Evolutionary conservation across 2,329 filamentous ascomycete genomes (phyloP).

Genomic region (Lasiodiplodia sp.): DNA sequence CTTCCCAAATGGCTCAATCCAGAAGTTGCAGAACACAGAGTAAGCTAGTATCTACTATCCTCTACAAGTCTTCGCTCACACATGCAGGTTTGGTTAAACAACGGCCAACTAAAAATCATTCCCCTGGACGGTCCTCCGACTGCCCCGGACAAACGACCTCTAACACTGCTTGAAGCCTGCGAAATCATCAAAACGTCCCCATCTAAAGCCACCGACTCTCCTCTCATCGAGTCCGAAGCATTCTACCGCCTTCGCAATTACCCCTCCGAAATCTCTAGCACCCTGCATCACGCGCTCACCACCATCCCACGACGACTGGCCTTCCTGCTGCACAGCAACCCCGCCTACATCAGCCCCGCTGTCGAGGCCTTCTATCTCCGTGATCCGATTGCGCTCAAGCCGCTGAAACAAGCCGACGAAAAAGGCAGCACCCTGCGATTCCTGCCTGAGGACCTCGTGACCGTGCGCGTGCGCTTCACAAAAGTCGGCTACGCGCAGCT

Average conservation of each 20-base stretch:
- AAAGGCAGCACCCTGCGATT: constrained; percentile 60
- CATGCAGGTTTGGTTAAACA: constrained; percentile 79
- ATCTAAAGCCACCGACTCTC: constrained; percentile 69
- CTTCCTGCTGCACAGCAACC: constrained; percentile 76
- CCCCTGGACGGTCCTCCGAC: constrained; percentile 52
- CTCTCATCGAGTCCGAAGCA: constrained; percentile 66
- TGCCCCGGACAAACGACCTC: constrained; percentile 36
- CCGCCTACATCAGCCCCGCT: constrained; percentile 79
- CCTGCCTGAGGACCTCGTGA: constrained; percentile 79
- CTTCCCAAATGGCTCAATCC: constrained; percentile 91
- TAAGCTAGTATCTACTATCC: constrained; percentile 38
- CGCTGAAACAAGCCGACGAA: constrained; percentile 64
- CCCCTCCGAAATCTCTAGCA: constrained; percentile 67
- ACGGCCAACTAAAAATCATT: constrained; percentile 78
- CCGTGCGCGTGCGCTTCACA: constrained; percentile 81
- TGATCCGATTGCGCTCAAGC: constrained; percentile 77
- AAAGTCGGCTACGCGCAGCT: constrained; percentile 91
- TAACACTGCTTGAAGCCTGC: constrained; percentile 72
- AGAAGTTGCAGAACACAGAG: constrained; percentile 83
- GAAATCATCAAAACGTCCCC: constrained; percentile 56
- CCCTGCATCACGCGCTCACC: constrained; percentile 77
- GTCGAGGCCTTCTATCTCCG: constrained; percentile 93
- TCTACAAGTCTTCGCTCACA: background rate
- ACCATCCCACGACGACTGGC: constrained; percentile 84
- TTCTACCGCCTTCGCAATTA: constrained; percentile 31